Percentiles rank a stretch among this genome's conserved stretches.
phyloP scores from a whole-genome alignment of 139 green algal species.

The Micractinium sp. region DNA sequence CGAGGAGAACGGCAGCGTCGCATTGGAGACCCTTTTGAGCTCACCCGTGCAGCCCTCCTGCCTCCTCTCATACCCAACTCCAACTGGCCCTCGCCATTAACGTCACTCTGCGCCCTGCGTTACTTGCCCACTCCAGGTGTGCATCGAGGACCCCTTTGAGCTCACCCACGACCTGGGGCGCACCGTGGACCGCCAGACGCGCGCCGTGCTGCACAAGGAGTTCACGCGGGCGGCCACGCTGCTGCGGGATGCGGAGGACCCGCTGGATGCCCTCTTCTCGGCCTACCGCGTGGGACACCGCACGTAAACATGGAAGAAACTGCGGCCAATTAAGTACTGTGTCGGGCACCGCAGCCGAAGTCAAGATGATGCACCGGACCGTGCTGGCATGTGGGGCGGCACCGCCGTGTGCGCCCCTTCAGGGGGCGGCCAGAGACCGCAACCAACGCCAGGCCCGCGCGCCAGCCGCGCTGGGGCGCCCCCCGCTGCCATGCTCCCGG shows the following conservation, averaged over 20 bases:
- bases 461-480: background rate
- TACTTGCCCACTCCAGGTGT: conserved; percentile 35
- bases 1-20: too few relatives aligned
- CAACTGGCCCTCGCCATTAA: background rate
- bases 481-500: conserved; percentile 15
- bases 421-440: too few relatives aligned
- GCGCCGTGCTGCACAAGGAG: conserved; percentile 72
- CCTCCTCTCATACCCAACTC: background rate
- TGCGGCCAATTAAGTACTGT: too few relatives aligned
- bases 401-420: too few relatives aligned
- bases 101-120: background rate
- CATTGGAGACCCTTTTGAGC: too few relatives aligned
- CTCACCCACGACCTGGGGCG: conserved; percentile 90
- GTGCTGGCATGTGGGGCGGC: too few relatives aligned
- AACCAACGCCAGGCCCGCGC: too few relatives aligned
- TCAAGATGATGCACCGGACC: too few relatives aligned
- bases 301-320: background rate
- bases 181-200: conserved; percentile 81
- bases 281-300: background rate
- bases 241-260: conserved; percentile 57
- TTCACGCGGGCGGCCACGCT: conserved; percentile 75
- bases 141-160: conserved; percentile 94
- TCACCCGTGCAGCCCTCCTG: too few relatives aligned
- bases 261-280: conserved; percentile 36
- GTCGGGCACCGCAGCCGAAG: too few relatives aligned